Base-by-base conservation (phyloP, 2,329 filamentous ascomycete species). In the Fusarium sacchari region DNA sequence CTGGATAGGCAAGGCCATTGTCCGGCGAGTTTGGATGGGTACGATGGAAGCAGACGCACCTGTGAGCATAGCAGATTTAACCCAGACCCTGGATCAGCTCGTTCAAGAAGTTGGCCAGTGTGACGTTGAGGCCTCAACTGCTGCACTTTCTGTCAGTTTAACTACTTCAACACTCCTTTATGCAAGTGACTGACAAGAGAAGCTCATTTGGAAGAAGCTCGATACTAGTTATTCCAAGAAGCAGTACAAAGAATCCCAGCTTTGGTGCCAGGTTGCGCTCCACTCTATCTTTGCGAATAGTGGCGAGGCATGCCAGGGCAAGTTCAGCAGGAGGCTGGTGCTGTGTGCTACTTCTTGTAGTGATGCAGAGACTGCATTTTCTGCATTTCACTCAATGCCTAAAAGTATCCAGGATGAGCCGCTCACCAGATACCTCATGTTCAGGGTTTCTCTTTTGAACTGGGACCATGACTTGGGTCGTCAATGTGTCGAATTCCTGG, bases 201-300 rank as follows among this genome's bases (percentile, higher is more conserved):
- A 96, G 93, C 81, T 97, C 7, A 83, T 97, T 7, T 98, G 95
- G 94, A 96, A 94, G 81, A 88, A 87, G 32, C 85, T 93, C n/a
- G 92, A 95, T 59, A 81, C 85, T 2, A 84, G 85, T 20, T 90
- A 89, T 69, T 82, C 82, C 3, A 85, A 88, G 37, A 83, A 86
- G 4, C 82, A 89, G 22, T 88, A 88, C 61, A 83, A 86, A 6
- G 73, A 84, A 20, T 88, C 92, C 3, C 88, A 92, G 70, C 82
- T 84, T 57, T 98, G 94, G 94, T 97, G 94, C 76, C 85, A 81
- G 13, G 79, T 94, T 24, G 91, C 93, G 2, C 84, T 93, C 18
- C 91, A 95, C 77, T 79, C 84, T 2, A 77, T 94, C 0, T 95
- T 98, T 72, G 82, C 87, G 18, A 88, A 88, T 56, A 88, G 89